Percentiles rank a stretch among this genome's conserved stretches.
phyloP scores from a whole-genome alignment of 331 rosid genomes.

The Quercus lobata region DNA sequence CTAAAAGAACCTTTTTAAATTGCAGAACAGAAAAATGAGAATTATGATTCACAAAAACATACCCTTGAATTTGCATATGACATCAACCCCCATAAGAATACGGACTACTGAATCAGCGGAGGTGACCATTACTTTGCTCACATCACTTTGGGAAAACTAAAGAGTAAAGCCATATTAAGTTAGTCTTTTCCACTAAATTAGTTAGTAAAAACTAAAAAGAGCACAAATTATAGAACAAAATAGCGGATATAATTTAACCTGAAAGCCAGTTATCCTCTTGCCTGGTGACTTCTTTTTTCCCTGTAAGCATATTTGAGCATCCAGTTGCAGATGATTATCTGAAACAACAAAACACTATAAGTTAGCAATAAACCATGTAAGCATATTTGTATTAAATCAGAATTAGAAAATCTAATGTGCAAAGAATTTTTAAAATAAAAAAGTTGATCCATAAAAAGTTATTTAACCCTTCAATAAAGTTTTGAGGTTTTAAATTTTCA shows the following conservation, averaged over 20 bases:
- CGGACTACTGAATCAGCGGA: slow-evolving; percentile 67
- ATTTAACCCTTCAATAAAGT: not conserved
- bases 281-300: slow-evolving; percentile 74
- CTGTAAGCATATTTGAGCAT: slow-evolving; percentile 47
- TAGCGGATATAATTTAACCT: slow-evolving; percentile 36
- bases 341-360: not conserved
- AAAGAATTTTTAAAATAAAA: too few species aligned
- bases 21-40: not conserved
- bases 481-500: not conserved
- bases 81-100: slow-evolving; percentile 41
- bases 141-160: slow-evolving; percentile 61
- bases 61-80: slow-evolving; percentile 66
- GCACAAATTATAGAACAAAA: not conserved
- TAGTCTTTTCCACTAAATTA: slow-evolving; percentile 10
- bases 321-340: slow-evolving; percentile 51
- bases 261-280: slow-evolving; percentile 75
- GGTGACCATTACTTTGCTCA: slow-evolving; percentile 57
- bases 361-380: not conserved
- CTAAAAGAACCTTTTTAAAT: not conserved
- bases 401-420: too few species aligned
- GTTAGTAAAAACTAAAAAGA: not conserved
- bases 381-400: not conserved
- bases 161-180: slow-evolving; percentile 18
- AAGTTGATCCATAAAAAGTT: not conserved
- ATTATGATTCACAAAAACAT: slow-evolving; percentile 13